Conservation (phyloP, 169 alveolate genomes). For the Neospora caninum region DNA sequence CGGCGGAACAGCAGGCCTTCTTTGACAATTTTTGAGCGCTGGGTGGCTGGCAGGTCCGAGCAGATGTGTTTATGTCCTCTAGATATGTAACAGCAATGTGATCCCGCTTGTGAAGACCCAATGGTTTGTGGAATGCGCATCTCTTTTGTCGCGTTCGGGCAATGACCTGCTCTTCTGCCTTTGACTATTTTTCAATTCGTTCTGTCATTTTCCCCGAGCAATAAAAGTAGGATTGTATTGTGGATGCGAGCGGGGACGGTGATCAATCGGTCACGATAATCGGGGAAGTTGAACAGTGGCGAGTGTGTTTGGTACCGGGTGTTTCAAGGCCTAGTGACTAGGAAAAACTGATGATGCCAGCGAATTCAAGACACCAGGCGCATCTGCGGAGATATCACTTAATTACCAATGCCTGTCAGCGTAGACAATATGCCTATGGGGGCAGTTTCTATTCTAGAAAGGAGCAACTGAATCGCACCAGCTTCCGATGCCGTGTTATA, state of each 20-base stretch:
- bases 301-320: neutral
- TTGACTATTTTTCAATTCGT: neutral
- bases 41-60: neutral
- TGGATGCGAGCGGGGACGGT: neutral
- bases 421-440: no score
- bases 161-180: neutral
- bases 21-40: constrained; percentile 40
- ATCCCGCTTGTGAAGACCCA: neutral
- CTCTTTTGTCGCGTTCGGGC: neutral
- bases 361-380: no score
- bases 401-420: no score
- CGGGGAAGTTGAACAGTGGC: neutral
- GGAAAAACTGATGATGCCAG: no score
- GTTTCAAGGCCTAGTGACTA: neutral
- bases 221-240: neutral
- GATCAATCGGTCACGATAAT: neutral
- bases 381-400: no score
- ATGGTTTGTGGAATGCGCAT: neutral
- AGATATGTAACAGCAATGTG: neutral
- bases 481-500: no score
- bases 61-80: neutral
- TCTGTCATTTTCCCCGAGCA: neutral
- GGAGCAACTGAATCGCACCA: no score
- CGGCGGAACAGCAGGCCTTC: constrained; percentile 44
- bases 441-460: no score